Evolutionary conservation across 1,284 basidiomycete genomes (phyloP).

Genomic region (Cystobasidium pallidum): DNA sequence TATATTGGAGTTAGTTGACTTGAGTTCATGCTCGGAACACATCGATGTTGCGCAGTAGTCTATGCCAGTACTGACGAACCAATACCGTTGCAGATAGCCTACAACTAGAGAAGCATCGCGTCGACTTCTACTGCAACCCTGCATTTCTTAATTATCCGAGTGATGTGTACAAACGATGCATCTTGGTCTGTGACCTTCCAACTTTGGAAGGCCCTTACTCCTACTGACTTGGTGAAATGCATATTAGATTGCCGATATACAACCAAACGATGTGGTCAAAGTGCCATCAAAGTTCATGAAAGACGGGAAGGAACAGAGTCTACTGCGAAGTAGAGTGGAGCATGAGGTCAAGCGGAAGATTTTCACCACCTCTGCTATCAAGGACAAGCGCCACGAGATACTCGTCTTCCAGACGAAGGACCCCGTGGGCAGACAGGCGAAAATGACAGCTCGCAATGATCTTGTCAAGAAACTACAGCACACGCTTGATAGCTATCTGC

Average conservation of each 20-base stretch:
- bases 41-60: background rate
- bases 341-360: conserved; percentile 13
- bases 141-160: conserved; percentile 9
- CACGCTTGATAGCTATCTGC: conserved; percentile 1
- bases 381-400: conserved; percentile 2
- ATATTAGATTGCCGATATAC: conserved; percentile 35
- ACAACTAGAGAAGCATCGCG: conserved; percentile 4
- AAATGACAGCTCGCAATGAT: conserved; percentile 27
- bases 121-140: conserved; percentile 25
- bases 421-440: conserved; percentile 11
- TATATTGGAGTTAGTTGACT: conserved; percentile 24
- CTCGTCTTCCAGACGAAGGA: conserved; percentile 24
- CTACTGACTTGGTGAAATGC: background rate
- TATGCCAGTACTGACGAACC: background rate
- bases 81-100: conserved; percentile 15
- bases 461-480: conserved; percentile 28
- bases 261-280: background rate
- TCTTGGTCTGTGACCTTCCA: conserved; percentile 1
- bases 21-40: background rate
- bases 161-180: conserved; percentile 34
- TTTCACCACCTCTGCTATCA: background rate
- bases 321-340: background rate
- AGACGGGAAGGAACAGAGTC: background rate
- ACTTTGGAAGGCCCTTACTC: background rate
- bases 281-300: too few relatives aligned